These are phyloP conservation scores for Obelidium mucronatum DNA, from an alignment of 192 early-diverging fungal species.

Conservation along the genomic window DNA sequence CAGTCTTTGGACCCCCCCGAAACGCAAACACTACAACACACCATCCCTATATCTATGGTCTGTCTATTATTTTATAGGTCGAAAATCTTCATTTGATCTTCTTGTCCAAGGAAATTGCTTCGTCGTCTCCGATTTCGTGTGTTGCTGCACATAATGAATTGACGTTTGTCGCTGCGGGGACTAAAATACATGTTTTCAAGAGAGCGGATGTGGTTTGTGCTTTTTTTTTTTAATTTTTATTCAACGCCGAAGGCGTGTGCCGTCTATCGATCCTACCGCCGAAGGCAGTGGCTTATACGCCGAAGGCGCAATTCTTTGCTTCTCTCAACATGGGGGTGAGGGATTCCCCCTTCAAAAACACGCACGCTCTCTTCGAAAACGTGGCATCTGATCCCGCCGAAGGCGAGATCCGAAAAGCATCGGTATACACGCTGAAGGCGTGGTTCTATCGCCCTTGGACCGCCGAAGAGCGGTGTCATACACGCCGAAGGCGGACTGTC, in stretches of 20 bases:
- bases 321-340: too few relatives aligned
- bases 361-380: too few relatives aligned
- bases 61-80: slow-evolving; percentile 30
- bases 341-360: too few relatives aligned
- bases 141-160: slow-evolving; percentile 72
- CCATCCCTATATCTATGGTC: slow-evolving; percentile 67
- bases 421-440: too few relatives aligned
- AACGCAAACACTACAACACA: slow-evolving; percentile 14
- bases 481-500: too few relatives aligned
- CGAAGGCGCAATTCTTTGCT: too few relatives aligned
- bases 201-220: slow-evolving; percentile 70
- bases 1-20: not conserved
- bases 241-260: slow-evolving; percentile 17
- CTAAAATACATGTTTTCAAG: slow-evolving; percentile 66
- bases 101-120: slow-evolving; percentile 27
- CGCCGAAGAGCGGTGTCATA: too few relatives aligned
- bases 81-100: slow-evolving; percentile 32
- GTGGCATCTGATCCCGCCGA: too few relatives aligned
- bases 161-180: slow-evolving; percentile 78
- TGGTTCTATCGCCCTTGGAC: too few relatives aligned
- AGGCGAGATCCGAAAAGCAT: too few relatives aligned
- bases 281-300: too few relatives aligned
- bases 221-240: too few relatives aligned
- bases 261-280: not conserved
- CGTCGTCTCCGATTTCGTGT: slow-evolving; percentile 12